Evolutionary conservation across 495 filamentous ascomycete genomes (phyloP), one percentile per base, ranked within the genome.

Genomic region (Neurospora tetraspora): DNA sequence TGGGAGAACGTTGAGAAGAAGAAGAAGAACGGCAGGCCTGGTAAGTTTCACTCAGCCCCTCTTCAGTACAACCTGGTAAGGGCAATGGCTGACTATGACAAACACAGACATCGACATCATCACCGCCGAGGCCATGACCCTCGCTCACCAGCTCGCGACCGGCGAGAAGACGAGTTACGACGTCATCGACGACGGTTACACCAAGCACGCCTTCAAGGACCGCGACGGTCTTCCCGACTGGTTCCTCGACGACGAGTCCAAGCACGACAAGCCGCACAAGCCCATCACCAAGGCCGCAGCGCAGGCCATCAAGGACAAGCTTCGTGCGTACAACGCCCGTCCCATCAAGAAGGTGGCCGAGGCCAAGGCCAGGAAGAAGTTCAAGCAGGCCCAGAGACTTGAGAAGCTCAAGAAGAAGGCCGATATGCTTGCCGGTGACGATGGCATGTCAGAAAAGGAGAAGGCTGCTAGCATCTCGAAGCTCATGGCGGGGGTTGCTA

Each of bases 321-420:
- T 91, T 78, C 92, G 94, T 6, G 94, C 96, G 3, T 88, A 97
- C 74, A 99, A 99, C 80, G 96, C 95, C 14, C 90, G 96, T 42
- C 96, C 96, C 0, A 98, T 98, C 88, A 99, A 99, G 89, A 99
- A 99, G 85, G 96, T 99, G 23, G 90, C 92, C 75, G 96, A 99
- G 81, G 96, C 96, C 31, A 93, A 94, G 82, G 94, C 93, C 39
- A 87, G 96, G 59, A 98, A 98, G 88, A 98, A 97, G 86, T 91
- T 97, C 81, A 96, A 96, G 87, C 91, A 94, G 27, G 94, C 93
- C 0, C 92, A 95, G 83, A 86, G 87, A 71, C 81, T 99, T 59
- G 96, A 98, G 88, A 97, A 96, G 83, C 83, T 98, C 75, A 90
- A 92, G 81, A 97, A 97, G 89, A 98, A 98, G 89, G 92, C 91